Evolutionary conservation across 2,329 filamentous ascomycete species (phyloP).

Genomic region (Colletotrichum caudatum): DNA sequence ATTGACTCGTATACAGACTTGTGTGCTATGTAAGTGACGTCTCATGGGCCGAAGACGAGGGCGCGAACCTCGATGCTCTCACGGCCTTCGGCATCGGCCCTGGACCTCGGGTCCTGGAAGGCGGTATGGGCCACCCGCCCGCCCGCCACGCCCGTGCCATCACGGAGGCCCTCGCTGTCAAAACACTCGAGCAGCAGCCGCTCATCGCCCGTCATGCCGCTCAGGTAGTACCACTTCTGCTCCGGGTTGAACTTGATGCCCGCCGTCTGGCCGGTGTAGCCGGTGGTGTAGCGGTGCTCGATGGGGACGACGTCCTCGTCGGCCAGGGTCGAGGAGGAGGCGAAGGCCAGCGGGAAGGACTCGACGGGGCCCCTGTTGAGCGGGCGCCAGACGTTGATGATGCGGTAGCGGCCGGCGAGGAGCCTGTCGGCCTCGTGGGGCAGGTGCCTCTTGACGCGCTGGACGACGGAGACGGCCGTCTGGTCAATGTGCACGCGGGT

Average conservation of each 20-base stretch:
- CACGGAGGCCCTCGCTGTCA: constrained; percentile 71
- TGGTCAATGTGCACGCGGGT: constrained; percentile 86
- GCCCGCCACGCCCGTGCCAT: constrained; percentile 61
- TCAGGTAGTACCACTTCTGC: constrained; percentile 85
- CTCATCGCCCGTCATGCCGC: constrained; percentile 80
- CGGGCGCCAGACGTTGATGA: constrained; percentile 89
- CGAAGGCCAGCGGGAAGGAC: constrained; percentile 76
- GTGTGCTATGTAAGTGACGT: background rate
- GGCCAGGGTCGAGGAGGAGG: constrained; percentile 71
- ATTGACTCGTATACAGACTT: constrained; percentile 14
- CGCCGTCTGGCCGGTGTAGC: constrained; percentile 79
- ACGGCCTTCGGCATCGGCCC: constrained; percentile 75
- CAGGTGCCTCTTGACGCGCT: constrained; percentile 77
- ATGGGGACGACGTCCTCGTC: constrained; percentile 77
- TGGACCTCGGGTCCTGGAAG: constrained; percentile 81
- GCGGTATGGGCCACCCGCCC: constrained; percentile 79
- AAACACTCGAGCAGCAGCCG: constrained; percentile 83
- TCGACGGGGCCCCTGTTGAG: constrained; percentile 70
- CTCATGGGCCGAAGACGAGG: constrained; percentile 78
- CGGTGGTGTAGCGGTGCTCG: constrained; percentile 78
- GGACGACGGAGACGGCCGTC: constrained; percentile 72
- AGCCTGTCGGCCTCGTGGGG: constrained; percentile 71
- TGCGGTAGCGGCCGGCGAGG: constrained; percentile 77
- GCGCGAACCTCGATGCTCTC: constrained; percentile 93
- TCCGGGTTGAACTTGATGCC: constrained; percentile 70